Base-by-base conservation (phyloP, 495 filamentous ascomycete species). In the Penicillium subrubescens region DNA sequence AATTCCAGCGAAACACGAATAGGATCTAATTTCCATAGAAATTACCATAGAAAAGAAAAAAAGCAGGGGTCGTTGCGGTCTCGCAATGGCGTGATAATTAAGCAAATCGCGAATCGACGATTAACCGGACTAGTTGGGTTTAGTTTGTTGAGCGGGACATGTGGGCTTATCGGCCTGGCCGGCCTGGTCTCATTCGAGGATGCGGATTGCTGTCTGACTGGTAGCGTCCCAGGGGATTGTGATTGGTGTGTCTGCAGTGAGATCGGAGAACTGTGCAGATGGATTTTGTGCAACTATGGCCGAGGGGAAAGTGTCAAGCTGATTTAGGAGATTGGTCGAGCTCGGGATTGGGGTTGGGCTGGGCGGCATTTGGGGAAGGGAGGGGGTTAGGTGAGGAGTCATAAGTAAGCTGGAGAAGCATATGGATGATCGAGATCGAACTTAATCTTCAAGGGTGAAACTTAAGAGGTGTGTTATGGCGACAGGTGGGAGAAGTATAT, bases 71-170 rank as follows among this genome's bases (percentile, higher is more conserved):
- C 2, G 19, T 31, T 31, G 27, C 5, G 21, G 35, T 0, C 10
- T 50, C n/a, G 27, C 17, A 15, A 61, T 61, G 59, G 34, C 59
- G 59, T 53, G 46, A 61, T 61, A 61, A 54, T 61, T 31, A 61
- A 61, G 48, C 34, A 54, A 53, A 61, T 61, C 59, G 50, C 59
- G 59, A 61, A 53, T 39, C 33, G 17, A 27, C 53, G 31, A 56
- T 34, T 50, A 48, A 12, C 17, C 31, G n/a, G 33, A 48, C 44
- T 3, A 25, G 44, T 48, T 48, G 19, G 44, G 44, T 48, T 48
- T 48, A 48, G 44, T 43, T 53, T 56, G 17, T 14, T 15, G 17
- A 1, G 33, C 33, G 31, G 53, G 31, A 6, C 15, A 4, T 0
- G 33, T 21, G 25, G 29, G 29, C 52, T 56, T 56, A 56, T 56